Evolutionary conservation across 2,329 filamentous ascomycete genomes (phyloP).

Genomic region (Cytospora mali): DNA sequence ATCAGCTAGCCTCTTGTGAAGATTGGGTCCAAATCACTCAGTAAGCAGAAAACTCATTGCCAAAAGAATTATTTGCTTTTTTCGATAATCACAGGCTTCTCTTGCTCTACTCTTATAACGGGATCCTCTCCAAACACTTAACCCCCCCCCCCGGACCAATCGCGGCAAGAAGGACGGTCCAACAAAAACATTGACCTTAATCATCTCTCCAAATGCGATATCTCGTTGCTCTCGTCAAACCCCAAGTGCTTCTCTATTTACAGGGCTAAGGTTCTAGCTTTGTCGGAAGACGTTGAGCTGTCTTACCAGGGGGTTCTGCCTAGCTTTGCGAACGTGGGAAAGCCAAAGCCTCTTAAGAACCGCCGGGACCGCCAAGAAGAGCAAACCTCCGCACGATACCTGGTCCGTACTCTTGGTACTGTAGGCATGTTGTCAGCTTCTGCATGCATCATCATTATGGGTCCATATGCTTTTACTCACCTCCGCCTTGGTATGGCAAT

Average conservation of each 20-base stretch:
- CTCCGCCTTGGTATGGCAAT: conserved; percentile 92
- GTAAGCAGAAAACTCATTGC: neutral
- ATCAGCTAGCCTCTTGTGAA: neutral
- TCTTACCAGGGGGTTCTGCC: neutral
- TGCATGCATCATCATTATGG: neutral
- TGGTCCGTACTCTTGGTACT: conserved; percentile 95
- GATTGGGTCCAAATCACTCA: neutral
- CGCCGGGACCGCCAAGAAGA: conserved; percentile 86
- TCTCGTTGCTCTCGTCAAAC: neutral
- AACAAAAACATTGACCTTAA: neutral
- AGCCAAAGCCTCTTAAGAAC: conserved; percentile 55
- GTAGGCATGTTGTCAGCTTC: conserved; percentile 33
- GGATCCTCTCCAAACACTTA: neutral
- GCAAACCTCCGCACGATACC: conserved; percentile 95
- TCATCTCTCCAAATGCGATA: neutral
- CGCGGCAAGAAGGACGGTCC: neutral
- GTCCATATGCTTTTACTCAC: conserved; percentile 41
- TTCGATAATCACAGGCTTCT: neutral
- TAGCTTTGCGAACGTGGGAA: neutral
- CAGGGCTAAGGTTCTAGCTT: neutral
- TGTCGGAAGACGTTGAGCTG: neutral
- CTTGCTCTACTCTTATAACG: neutral
- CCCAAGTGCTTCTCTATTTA: neutral
- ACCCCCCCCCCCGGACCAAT: neutral
- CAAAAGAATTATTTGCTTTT: neutral